These are phyloP conservation scores for Trypanosoma platydactyli DNA, from an alignment of 208 protist species.

Conservation along the genomic window DNA sequence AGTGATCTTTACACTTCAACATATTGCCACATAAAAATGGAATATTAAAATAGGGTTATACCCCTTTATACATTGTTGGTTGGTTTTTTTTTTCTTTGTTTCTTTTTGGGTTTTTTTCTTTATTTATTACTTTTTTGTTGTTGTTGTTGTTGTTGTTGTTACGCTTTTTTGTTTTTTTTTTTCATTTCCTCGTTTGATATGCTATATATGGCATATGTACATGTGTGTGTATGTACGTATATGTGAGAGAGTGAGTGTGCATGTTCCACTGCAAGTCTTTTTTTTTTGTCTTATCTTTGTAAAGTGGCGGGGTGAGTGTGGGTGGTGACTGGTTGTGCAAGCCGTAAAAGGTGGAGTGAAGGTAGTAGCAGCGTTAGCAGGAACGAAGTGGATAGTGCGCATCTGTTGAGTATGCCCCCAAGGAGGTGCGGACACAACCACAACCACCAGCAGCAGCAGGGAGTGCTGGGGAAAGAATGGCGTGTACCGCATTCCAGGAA, in stretches of 20 bases:
- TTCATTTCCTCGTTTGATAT: no score
- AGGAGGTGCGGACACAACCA: not conserved
- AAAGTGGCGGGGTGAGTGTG: not conserved
- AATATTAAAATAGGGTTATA: no score
- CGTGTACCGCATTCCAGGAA: not conserved
- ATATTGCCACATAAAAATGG: no score
- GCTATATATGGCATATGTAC: no score
- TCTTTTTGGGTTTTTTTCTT: slow-evolving; percentile 10
- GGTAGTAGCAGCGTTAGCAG: not conserved
- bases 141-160: slow-evolving; percentile 12
- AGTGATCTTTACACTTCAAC: not conserved
- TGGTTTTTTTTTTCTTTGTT: not conserved
- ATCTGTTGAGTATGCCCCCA: not conserved
- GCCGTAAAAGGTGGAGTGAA: not conserved
- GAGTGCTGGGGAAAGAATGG: not conserved
- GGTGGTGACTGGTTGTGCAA: not conserved
- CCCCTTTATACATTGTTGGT: not conserved
- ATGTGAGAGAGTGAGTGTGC: no score
- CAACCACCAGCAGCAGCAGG: not conserved
- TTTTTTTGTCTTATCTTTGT: not conserved
- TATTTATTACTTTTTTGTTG: not conserved
- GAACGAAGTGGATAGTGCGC: slow-evolving; percentile 1
- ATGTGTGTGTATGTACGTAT: no score
- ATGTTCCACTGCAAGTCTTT: no score
- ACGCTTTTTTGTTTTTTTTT: slow-evolving; percentile 26